phyloP scores from a whole-genome alignment of 2,329 filamentous ascomycete species.

The Colletotrichum sp. region DNA sequence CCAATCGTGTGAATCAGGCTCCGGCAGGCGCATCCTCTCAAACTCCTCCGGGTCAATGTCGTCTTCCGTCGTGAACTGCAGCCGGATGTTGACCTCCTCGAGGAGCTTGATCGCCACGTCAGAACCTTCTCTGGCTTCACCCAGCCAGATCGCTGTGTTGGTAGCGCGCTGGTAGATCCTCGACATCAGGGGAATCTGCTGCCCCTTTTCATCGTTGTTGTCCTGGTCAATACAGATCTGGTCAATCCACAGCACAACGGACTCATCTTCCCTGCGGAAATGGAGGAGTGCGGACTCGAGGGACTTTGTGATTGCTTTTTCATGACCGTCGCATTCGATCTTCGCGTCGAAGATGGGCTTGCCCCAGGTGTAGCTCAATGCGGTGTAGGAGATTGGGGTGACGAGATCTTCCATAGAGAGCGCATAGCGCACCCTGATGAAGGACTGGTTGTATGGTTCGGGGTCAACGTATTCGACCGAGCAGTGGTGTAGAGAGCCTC shows the following conservation, averaged over 20 bases:
- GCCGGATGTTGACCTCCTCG: not conserved
- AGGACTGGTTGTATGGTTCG: not conserved
- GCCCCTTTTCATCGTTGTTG: constrained; percentile 7
- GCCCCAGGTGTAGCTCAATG: constrained; percentile 5
- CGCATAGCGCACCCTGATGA: not conserved
- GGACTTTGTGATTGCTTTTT: not conserved
- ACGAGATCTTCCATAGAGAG: not conserved
- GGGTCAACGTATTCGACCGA: not conserved
- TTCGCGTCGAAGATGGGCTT: not conserved
- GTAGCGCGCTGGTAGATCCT: constrained; percentile 4
- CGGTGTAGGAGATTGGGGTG: not conserved
- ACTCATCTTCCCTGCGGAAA: not conserved
- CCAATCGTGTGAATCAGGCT: not conserved
- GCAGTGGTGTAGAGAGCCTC: not conserved
- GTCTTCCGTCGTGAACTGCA: not conserved
- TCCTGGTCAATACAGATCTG: constrained; percentile 22
- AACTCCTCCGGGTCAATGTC: not conserved
- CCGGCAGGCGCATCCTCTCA: not conserved
- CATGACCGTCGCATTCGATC: not conserved
- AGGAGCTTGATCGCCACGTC: constrained; percentile 23
- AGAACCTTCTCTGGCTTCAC: constrained; percentile 23
- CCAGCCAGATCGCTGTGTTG: constrained; percentile 24
- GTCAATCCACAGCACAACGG: constrained; percentile 19
- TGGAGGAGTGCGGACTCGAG: not conserved
- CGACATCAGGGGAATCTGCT: constrained; percentile 20